Percentiles rank a stretch among this genome's conserved stretches.
phyloP scores from a whole-genome alignment of 129 eudicot genomes.

The Mikania micrantha region DNA sequence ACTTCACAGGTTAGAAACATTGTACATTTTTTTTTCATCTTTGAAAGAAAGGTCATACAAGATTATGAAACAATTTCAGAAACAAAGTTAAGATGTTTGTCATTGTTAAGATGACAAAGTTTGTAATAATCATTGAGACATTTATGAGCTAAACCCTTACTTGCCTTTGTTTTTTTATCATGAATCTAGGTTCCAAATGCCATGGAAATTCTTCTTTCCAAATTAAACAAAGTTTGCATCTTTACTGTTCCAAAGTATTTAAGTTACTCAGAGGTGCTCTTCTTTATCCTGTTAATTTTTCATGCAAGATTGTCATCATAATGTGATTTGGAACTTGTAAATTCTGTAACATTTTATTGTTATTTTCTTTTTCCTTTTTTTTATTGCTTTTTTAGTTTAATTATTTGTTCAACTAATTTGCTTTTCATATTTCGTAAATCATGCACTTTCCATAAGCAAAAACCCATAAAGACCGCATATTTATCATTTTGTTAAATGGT shows the following conservation, averaged over 20 bases:
- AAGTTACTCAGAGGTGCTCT: conserved; percentile 66
- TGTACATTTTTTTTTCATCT: neutral
- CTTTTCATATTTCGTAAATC: neutral
- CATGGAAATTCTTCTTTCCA: conserved; percentile 82
- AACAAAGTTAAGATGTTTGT: neutral
- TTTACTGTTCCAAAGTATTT: conserved; percentile 85
- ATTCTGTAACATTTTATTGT: neutral
- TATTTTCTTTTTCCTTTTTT: neutral
- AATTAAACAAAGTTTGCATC: conserved; percentile 76
- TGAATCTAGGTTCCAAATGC: conserved; percentile 56
- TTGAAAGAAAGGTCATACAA: neutral
- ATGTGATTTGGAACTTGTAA: neutral
- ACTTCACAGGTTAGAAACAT: conserved; percentile 65
- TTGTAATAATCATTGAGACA: neutral
- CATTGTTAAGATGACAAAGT: neutral
- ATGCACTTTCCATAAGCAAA: conserved; percentile 6
- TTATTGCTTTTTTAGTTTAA: neutral
- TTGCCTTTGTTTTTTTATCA: conserved; percentile 5
- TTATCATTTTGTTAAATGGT: neutral
- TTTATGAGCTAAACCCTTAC: neutral
- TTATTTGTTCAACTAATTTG: neutral
- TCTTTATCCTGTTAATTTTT: conserved; percentile 4
- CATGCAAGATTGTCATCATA: conserved; percentile 10
- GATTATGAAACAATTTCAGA: neutral
- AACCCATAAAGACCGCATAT: neutral